A percentile compares a stretch with the other conserved stretches of the same genome.
These are phyloP conservation scores for Mycena leptocephala DNA, from an alignment of 768 basidiomycete species.

Conservation along the genomic window DNA sequence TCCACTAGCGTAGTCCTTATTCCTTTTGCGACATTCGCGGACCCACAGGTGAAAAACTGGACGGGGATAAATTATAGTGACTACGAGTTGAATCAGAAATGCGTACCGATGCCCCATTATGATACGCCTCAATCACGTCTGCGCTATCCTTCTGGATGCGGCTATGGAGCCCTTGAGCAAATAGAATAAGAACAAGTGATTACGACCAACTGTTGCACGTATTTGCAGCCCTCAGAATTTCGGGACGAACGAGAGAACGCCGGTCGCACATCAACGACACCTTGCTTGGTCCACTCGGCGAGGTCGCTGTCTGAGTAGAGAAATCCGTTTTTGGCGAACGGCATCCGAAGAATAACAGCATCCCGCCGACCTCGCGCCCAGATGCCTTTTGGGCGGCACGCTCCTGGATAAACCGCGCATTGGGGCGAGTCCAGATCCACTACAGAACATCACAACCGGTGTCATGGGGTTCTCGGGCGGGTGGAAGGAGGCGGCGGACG, in stretches of 20 bases:
- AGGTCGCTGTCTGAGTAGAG: constrained; percentile 62
- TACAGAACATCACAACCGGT: constrained; percentile 63
- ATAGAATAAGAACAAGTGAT: background rate
- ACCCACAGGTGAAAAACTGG: constrained; percentile 63
- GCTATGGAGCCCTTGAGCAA: constrained; percentile 38
- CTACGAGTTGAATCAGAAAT: background rate
- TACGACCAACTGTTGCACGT: constrained; percentile 56
- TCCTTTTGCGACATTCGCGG: constrained; percentile 55
- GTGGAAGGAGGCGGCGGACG: constrained; percentile 58
- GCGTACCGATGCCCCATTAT: constrained; percentile 53
- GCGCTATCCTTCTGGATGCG: constrained; percentile 59
- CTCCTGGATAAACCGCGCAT: constrained; percentile 69
- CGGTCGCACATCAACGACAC: constrained; percentile 61
- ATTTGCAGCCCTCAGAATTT: constrained; percentile 50
- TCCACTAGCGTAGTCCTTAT: constrained; percentile 55
- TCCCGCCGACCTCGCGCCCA: constrained; percentile 57
- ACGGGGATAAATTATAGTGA: background rate
- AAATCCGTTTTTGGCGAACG: constrained; percentile 58
- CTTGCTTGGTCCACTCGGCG: constrained; percentile 57
- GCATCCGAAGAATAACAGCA: constrained; percentile 67
- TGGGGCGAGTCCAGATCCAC: constrained; percentile 65
- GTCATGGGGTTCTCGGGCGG: constrained; percentile 53
- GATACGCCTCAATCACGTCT: constrained; percentile 49
- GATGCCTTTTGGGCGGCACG: constrained; percentile 61
- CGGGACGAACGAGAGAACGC: constrained; percentile 55